phyloP scores from a whole-genome alignment of 164 flowering plant genomes.

The Nymphaea thermarum region DNA sequence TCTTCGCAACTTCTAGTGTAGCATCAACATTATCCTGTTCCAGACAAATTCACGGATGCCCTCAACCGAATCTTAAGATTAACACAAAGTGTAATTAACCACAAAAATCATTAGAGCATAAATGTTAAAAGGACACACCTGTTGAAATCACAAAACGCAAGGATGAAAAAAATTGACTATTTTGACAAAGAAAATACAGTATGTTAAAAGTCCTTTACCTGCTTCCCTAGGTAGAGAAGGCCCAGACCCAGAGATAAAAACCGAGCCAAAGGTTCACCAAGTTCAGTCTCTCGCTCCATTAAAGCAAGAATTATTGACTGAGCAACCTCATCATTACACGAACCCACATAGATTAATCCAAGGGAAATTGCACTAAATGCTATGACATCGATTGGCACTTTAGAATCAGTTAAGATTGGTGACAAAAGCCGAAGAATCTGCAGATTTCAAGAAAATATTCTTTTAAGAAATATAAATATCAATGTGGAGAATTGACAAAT shows the following conservation, averaged over 20 bases:
- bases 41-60: not conserved
- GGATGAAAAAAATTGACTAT: not conserved
- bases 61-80: too few species aligned
- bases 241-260: constrained; percentile 89
- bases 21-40: constrained; percentile 90
- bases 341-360: constrained; percentile 88
- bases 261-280: constrained; percentile 73
- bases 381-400: constrained; percentile 76
- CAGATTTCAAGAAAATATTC: constrained; percentile 5
- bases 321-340: constrained; percentile 94
- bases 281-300: constrained; percentile 84
- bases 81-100: too few species aligned
- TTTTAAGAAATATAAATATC: not conserved
- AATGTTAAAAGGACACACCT: not conserved
- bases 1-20: constrained; percentile 91
- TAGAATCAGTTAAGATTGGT: constrained; percentile 63
- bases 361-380: constrained; percentile 86
- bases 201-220: constrained; percentile 28
- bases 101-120: not conserved
- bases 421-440: constrained; percentile 54
- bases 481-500: not conserved
- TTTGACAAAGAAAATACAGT: too few species aligned
- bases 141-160: not conserved
- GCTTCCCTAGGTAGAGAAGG: constrained; percentile 93
- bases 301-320: constrained; percentile 86